Conservation (phyloP, 176 grass and related monocot species). For the Chrysopogon serrulatus region DNA sequence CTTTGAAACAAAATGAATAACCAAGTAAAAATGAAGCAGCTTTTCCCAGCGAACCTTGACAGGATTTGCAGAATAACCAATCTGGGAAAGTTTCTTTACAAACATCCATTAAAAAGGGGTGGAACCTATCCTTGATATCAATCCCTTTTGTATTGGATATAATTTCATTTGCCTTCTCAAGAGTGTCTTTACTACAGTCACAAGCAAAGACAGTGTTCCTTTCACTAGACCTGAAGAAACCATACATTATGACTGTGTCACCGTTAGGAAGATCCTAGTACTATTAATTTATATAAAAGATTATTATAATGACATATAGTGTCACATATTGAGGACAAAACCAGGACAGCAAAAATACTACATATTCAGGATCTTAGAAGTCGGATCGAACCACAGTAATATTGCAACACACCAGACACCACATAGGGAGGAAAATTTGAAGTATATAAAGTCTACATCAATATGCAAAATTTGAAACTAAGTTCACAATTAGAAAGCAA, state of each 20-base stretch:
- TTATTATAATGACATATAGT: background rate
- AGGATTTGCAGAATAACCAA: slow-evolving; percentile 76
- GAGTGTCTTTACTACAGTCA: slow-evolving; percentile 92
- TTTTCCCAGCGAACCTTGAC: slow-evolving; percentile 47
- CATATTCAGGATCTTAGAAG: background rate
- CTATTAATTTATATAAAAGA: background rate
- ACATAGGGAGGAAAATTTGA: background rate
- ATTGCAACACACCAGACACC: background rate
- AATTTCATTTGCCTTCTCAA: slow-evolving; percentile 77
- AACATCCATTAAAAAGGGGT: slow-evolving; percentile 75
- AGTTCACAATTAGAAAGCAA: background rate
- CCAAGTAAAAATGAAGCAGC: slow-evolving; percentile 17
- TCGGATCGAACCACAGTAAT: background rate
- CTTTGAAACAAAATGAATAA: slow-evolving; percentile 11
- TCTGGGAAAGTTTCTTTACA: slow-evolving; percentile 60
- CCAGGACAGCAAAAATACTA: background rate
- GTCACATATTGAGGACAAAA: background rate
- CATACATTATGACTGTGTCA: slow-evolving; percentile 1
- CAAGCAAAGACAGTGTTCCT: slow-evolving; percentile 75
- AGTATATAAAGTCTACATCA: background rate
- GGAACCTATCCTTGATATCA: slow-evolving; percentile 47
- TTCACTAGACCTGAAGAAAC: slow-evolving; percentile 67
- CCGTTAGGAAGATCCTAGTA: slow-evolving; percentile 6
- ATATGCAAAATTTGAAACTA: background rate
- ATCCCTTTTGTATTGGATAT: slow-evolving; percentile 35